These are phyloP conservation scores for Sungouiozyma intestinalis DNA, from an alignment of 805 yeast genomes.

Conservation along the genomic window DNA sequence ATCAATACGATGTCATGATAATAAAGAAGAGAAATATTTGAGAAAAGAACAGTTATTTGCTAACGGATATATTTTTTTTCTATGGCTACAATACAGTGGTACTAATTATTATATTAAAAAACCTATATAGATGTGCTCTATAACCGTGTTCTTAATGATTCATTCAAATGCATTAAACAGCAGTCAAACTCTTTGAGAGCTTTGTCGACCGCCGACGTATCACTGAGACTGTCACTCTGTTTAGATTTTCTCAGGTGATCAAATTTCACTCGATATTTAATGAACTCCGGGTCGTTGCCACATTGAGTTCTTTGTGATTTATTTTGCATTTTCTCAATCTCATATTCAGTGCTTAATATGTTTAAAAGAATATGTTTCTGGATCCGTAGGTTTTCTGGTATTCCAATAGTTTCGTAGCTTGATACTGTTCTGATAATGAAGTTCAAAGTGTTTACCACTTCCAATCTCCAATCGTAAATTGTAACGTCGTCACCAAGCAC, in stretches of 20 bases:
- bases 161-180: conserved; percentile 18
- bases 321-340: conserved; percentile 9
- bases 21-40: background rate
- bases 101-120: background rate
- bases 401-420: conserved; percentile 5
- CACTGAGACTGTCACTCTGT: no score
- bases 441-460: conserved; percentile 11
- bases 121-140: conserved; percentile 3
- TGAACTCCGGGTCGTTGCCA: conserved; percentile 2
- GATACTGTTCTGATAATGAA: conserved; percentile 19
- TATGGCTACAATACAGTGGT: background rate
- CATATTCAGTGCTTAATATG: conserved; percentile 20
- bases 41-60: no score
- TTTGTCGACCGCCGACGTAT: no score
- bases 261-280: conserved; percentile 9
- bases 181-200: conserved; percentile 20
- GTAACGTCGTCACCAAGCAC: conserved; percentile 5
- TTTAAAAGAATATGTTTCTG: conserved; percentile 19
- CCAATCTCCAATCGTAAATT: conserved; percentile 1
- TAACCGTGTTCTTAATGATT: conserved; percentile 17
- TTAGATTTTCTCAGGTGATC: conserved; percentile 9
- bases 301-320: background rate
- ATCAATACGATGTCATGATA: background rate
- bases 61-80: no score
- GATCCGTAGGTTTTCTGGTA: background rate